Evolutionary conservation across 768 basidiomycete species (phyloP).

Genomic region (Royoungia palumana): DNA sequence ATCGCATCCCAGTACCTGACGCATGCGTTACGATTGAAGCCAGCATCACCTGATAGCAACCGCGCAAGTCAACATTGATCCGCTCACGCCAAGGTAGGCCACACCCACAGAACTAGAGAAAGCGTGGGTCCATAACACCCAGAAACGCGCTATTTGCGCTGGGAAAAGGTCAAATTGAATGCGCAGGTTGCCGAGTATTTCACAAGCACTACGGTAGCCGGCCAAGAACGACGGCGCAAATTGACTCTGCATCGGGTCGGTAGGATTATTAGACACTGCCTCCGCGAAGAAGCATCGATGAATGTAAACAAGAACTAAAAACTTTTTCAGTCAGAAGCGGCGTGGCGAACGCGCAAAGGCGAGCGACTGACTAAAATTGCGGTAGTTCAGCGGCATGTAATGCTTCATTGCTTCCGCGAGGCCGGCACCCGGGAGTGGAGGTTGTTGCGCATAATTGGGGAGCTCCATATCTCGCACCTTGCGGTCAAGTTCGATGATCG

Average conservation of each 20-base stretch:
- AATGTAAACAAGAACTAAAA: slow-evolving; percentile 63
- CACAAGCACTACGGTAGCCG: slow-evolving; percentile 64
- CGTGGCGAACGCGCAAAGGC: not conserved
- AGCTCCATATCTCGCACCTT: slow-evolving; percentile 66
- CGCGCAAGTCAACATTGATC: slow-evolving; percentile 1
- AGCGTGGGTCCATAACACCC: slow-evolving; percentile 71
- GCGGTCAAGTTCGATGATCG: slow-evolving; percentile 61
- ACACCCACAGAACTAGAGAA: slow-evolving; percentile 59
- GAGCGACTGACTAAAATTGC: slow-evolving; percentile 54
- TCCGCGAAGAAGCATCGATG: slow-evolving; percentile 78
- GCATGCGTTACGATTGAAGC: slow-evolving; percentile 74
- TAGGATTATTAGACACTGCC: slow-evolving; percentile 60
- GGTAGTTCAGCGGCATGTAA: slow-evolving; percentile 74
- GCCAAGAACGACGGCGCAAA: slow-evolving; percentile 67
- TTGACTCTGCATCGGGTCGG: slow-evolving; percentile 64
- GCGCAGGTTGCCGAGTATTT: slow-evolving; percentile 48
- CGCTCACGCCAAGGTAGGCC: not conserved
- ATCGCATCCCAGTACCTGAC: slow-evolving; percentile 41
- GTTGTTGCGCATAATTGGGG: slow-evolving; percentile 56
- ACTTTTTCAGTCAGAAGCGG: not conserved
- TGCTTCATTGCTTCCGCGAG: slow-evolving; percentile 65
- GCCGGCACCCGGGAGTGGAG: slow-evolving; percentile 46
- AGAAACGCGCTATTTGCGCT: slow-evolving; percentile 58
- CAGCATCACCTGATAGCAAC: slow-evolving; percentile 57
- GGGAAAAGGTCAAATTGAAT: slow-evolving; percentile 51